phyloP scores from a whole-genome alignment of 148 eudicot species.

The Chenopodium quinoa region DNA sequence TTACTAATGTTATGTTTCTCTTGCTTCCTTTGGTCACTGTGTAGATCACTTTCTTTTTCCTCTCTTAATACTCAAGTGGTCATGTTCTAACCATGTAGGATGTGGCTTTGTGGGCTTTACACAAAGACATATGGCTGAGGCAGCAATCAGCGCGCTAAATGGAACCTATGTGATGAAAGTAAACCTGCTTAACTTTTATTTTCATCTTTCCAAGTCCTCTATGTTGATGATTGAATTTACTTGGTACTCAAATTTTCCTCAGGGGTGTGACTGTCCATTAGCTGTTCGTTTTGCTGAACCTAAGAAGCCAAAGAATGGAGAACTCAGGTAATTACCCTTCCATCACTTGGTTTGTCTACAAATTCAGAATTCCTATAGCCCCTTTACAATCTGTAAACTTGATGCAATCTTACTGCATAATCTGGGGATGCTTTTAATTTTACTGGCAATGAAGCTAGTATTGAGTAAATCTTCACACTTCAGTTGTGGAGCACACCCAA shows the following conservation, averaged over 20 bases:
- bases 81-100: conserved; percentile 39
- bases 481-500: background rate
- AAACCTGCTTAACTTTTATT: conserved; percentile 27
- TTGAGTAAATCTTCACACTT: background rate
- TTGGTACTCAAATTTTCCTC: conserved; percentile 13
- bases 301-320: conserved; percentile 77
- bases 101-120: conserved; percentile 72
- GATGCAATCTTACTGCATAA: background rate
- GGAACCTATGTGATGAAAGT: conserved; percentile 81
- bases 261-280: conserved; percentile 92
- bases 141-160: conserved; percentile 80
- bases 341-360: background rate
- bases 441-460: background rate
- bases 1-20: background rate
- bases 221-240: conserved; percentile 13
- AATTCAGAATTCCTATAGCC: background rate
- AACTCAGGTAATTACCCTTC: conserved; percentile 44
- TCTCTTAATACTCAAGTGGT: background rate
- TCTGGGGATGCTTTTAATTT: background rate
- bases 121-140: conserved; percentile 80
- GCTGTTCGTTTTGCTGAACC: conserved; percentile 95
- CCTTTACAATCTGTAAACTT: background rate
- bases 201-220: conserved; percentile 8
- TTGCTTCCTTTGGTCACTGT: conserved; percentile 8
- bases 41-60: background rate